phyloP scores from a whole-genome alignment of 2,329 filamentous ascomycete genomes.

The Curvularia verruculosa region DNA sequence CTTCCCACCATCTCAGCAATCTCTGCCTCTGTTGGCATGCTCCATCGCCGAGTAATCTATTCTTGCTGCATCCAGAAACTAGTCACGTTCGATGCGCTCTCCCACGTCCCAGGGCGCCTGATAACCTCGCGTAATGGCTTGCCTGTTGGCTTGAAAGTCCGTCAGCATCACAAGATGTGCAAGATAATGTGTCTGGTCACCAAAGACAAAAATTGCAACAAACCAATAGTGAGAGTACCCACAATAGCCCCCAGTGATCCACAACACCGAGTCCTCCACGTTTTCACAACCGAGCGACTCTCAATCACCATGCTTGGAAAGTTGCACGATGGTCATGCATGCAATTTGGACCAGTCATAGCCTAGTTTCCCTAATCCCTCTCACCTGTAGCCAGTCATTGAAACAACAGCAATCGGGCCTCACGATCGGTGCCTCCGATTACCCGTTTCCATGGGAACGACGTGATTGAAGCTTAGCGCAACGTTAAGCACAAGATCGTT shows the following conservation, averaged over 20 bases:
- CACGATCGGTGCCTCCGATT: slow-evolving; percentile 5
- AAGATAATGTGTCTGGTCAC: not conserved
- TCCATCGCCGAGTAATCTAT: slow-evolving; percentile 4
- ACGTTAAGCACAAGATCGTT: slow-evolving; percentile 4
- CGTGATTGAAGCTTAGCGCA: slow-evolving; percentile 1
- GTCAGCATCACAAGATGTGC: slow-evolving; percentile 9
- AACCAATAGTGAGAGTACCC: not conserved
- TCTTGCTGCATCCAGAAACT: slow-evolving; percentile 3
- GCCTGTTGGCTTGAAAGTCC: not conserved
- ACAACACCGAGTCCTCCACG: slow-evolving; percentile 1
- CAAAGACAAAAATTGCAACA: slow-evolving; percentile 2
- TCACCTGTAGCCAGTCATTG: slow-evolving; percentile 5
- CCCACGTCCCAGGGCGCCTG: slow-evolving; percentile 3
- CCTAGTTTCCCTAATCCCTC: slow-evolving; percentile 1
- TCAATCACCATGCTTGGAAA: slow-evolving; percentile 1
- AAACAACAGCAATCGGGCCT: slow-evolving; percentile 1
- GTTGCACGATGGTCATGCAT: not conserved
- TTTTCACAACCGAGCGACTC: not conserved
- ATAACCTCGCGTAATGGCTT: slow-evolving; percentile 4
- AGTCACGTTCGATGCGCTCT: slow-evolving; percentile 2
- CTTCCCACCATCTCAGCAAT: slow-evolving; percentile 8
- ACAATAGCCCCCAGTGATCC: not conserved
- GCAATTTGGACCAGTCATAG: not conserved
- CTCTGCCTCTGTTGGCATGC: slow-evolving; percentile 6
- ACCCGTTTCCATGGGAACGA: not conserved